phyloP scores from a whole-genome alignment of 2,329 filamentous ascomycete genomes.

The Akanthomyces lecanii region DNA sequence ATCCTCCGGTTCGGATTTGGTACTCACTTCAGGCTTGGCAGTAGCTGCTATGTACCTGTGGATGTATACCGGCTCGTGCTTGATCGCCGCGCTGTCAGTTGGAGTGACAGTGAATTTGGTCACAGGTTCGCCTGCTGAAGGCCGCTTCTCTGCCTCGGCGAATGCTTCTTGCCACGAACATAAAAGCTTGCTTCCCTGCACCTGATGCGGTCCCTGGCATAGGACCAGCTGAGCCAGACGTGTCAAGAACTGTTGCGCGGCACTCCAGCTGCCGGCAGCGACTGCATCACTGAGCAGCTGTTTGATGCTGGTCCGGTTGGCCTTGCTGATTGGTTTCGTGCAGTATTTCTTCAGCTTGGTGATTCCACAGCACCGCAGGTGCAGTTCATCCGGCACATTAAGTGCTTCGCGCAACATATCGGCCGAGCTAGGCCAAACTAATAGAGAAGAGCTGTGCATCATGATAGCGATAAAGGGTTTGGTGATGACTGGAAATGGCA shows the following conservation, averaged over 20 bases:
- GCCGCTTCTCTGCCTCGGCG: background rate
- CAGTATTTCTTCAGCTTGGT: background rate
- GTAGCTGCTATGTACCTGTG: background rate
- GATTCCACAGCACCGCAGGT: background rate
- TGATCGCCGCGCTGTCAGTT: background rate
- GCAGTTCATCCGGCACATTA: background rate
- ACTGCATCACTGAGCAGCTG: slow-evolving; percentile 13
- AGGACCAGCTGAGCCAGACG: slow-evolving; percentile 21
- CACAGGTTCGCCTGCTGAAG: background rate
- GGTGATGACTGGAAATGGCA: background rate
- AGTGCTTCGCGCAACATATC: background rate
- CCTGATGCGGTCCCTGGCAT: slow-evolving; percentile 14
- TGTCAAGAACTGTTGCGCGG: slow-evolving; percentile 19
- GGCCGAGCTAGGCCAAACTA: slow-evolving; percentile 3
- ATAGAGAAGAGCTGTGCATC: background rate
- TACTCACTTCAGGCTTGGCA: background rate
- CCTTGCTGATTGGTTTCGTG: background rate
- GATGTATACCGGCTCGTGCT: background rate
- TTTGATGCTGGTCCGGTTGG: background rate
- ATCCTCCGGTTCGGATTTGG: background rate
- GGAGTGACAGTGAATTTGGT: background rate
- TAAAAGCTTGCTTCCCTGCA: slow-evolving; percentile 3
- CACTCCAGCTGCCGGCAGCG: slow-evolving; percentile 15
- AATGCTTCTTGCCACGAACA: slow-evolving; percentile 20
- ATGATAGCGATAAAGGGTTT: background rate